Evolutionary conservation across 164 flowering plant genomes (phyloP), one percentile per base, ranked within the genome.

Genomic region (Malania oleifera): DNA sequence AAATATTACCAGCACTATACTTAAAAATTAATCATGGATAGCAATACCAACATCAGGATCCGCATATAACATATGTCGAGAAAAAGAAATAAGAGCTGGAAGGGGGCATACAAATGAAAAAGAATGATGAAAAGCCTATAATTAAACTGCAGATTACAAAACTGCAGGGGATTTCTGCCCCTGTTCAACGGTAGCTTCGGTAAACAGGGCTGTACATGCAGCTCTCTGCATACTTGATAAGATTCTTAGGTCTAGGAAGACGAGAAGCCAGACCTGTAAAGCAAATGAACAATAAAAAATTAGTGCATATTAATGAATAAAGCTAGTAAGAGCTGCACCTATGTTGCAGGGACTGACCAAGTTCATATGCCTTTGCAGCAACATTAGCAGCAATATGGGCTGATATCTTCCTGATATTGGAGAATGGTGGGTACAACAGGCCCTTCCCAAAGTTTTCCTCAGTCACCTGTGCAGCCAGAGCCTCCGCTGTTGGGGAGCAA

Each of bases 181-280:
- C n/a, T 37, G 15, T 28, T 72, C 60, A 83, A 25, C 72, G 81
- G 54, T 75, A 81, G 70, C 40, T 75, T 41, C 79, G 67, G 74
- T 83, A 83, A 31, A 65, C 18, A 6, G 86, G 86, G 75, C 82
- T 74, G 78, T 83, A 83, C 89, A 83, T 81, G 82, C 84, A 81
- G 70, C 86, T 79, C 74, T 83, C 84, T 0, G 89, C 86, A 66
- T 62, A 77, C 72, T 73, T 61, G 8, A 81, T 77, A 11, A 83
- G 84, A 68, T 83, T 74, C 46, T 69, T 52, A 0, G 89, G 84
- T 7, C 75, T 78, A 23, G 89, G 89, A 41, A 77, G 84, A 52
- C 62, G 81, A 25, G 84, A 66, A 55, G 89, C 89, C 67, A 83
- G 70, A 47, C 86, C 89, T 83, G 54, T 17, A 73, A 22, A 51